Evolutionary conservation across 179 eudicot genomes (phyloP).

Genomic region (Silene vulgaris): DNA sequence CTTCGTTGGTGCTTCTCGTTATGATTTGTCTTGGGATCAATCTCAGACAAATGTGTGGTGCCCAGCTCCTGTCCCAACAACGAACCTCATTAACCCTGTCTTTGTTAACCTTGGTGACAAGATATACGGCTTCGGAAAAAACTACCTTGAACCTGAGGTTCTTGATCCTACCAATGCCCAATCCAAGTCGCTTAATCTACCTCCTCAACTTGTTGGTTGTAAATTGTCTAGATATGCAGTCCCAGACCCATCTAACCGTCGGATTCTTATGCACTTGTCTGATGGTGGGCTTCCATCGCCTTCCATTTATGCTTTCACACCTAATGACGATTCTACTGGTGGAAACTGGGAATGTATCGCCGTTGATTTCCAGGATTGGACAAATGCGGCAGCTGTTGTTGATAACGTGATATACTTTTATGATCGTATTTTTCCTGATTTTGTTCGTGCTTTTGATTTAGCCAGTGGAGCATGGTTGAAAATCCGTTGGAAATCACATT

Average conservation of each 20-base stretch:
- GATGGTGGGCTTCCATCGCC: neutral
- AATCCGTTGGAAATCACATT: neutral
- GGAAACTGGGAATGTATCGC: constrained; percentile 6
- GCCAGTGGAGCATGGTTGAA: neutral
- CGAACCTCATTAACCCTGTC: neutral
- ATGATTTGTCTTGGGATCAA: no score
- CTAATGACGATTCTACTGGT: neutral
- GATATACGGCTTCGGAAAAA: neutral
- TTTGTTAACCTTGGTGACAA: neutral
- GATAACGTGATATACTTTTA: constrained; percentile 3
- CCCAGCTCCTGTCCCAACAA: no score
- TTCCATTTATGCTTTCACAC: constrained; percentile 8
- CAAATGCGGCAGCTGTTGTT: constrained; percentile 7
- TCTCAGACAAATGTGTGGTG: no score
- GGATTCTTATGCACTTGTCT: neutral
- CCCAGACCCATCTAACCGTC: constrained; percentile 6
- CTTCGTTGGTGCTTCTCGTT: no score
- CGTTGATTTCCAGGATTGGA: neutral
- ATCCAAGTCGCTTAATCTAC: neutral
- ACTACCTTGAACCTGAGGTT: neutral
- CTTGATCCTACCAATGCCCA: neutral
- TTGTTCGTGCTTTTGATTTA: constrained; percentile 11
- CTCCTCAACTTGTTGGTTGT: neutral
- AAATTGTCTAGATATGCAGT: neutral
- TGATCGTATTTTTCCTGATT: neutral